phyloP scores from a whole-genome alignment of 208 protist genomes.

The Borovskyia barvae region DNA sequence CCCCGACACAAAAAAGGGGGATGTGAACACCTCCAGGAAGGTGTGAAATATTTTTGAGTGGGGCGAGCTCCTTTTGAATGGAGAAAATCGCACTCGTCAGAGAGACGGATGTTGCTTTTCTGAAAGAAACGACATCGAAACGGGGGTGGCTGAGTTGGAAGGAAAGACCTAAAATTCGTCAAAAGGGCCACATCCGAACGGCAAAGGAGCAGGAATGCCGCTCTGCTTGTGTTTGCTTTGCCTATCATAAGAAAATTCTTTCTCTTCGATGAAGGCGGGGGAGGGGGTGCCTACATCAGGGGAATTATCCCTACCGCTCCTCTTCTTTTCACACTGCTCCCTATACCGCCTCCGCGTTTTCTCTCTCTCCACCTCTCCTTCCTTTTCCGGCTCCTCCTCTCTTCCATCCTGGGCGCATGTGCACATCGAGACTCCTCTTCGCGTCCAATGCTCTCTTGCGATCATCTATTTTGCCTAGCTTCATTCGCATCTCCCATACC shows the following conservation, averaged over 20 bases:
- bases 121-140: too few relatives aligned
- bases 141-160: too few relatives aligned
- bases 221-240: not conserved
- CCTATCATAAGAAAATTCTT: not conserved
- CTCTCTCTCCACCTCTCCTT: not conserved
- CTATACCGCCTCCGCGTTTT: not conserved
- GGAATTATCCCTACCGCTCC: not conserved
- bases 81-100: not conserved
- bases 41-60: too few relatives aligned
- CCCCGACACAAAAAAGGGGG: too few relatives aligned
- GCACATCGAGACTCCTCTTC: slow-evolving; percentile 6
- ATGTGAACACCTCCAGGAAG: too few relatives aligned
- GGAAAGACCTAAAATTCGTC: too few relatives aligned
- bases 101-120: too few relatives aligned
- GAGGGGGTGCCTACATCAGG: not conserved
- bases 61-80: too few relatives aligned
- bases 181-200: too few relatives aligned
- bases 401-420: not conserved
- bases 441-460: slow-evolving; percentile 22
- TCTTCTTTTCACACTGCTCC: not conserved
- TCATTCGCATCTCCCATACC: too few relatives aligned
- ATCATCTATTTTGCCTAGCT: too few relatives aligned
- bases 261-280: too few relatives aligned
- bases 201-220: not conserved
- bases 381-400: not conserved